Base-by-base conservation (phyloP, 768 basidiomycete species). In the Macrocybe gigantea region DNA sequence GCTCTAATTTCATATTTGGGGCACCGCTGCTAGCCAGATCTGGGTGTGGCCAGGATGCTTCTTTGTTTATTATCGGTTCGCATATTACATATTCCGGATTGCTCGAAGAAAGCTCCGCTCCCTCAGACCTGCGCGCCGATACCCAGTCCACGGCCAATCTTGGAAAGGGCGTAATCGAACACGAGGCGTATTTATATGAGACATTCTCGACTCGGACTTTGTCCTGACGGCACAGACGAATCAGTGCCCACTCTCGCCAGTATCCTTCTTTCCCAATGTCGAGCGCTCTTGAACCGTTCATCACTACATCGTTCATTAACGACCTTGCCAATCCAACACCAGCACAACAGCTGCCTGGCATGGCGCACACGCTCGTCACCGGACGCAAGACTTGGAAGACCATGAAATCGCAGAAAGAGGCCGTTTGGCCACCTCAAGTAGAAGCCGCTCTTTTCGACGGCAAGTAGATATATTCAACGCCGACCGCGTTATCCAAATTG, bases 361-460 rank as follows among this genome's bases (percentile, higher is more conserved):
- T 45, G 49, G 50, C 54, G 29, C 51, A 53, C 47, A 55, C 65
- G 54, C 64, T 72, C 44, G 71, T 77, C 32, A 68, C 61, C 15
- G 71, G 73, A 11, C 72, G 82, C 48, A 82, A 78, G 60, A 75
- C 68, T 39, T 82, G 77, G 74, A 80, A 81, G 53, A 78, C 73
- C 11, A 63, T 75, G 38, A 81, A 76, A 53, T 68, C 71, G 32
- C 64, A 66, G 43, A 63, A 54, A 41, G 82, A 82, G 54, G 72
- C 75, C 4, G 78, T 85, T 10, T 85, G 83, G 83, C 79, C 83
- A 42, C 75, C 80, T 3, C 60, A 69, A 45, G 69, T 84, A 45
- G 83, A 85, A 63, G 73, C 71, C 22, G 77, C 76, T 44, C 72
- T 85, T 45, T 67, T 85, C 40, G 72, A 81, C 70, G 83, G 83